phyloP scores from a whole-genome alignment of 306 rosid genomes.

The Trichosanthes cucumerina region DNA sequence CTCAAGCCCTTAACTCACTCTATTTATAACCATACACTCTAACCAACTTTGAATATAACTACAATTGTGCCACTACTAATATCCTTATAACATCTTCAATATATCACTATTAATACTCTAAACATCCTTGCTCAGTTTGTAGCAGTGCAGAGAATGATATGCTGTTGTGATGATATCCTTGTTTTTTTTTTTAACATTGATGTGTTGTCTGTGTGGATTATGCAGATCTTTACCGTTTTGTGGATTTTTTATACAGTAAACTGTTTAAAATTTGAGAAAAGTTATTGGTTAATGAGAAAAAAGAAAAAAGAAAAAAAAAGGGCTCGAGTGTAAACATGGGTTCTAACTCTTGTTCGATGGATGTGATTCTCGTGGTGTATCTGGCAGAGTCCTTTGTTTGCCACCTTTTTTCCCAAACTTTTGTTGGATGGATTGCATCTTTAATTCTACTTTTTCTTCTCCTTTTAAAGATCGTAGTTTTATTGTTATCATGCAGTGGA shows the following conservation, averaged over 20 bases:
- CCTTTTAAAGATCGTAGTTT: background rate
- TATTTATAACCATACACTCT: background rate
- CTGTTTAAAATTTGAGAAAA: background rate
- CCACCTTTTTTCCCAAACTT: background rate
- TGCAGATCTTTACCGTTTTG: background rate
- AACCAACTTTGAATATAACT: background rate
- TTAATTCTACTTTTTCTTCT: background rate
- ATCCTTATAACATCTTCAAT: background rate
- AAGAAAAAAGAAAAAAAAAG: background rate
- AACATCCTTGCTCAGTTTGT: background rate
- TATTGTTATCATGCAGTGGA: constrained; percentile 48
- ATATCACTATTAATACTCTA: background rate
- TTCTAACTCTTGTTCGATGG: background rate
- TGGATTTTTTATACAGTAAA: background rate
- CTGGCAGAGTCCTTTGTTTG: background rate
- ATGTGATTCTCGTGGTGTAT: background rate
- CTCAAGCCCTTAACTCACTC: background rate
- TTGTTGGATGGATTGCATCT: background rate
- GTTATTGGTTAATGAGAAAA: background rate
- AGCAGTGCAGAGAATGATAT: background rate
- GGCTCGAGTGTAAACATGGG: background rate
- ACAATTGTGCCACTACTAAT: background rate
- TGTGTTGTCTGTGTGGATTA: background rate
- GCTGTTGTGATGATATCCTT: background rate
- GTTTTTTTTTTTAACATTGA: background rate